Conservation (phyloP, 805 yeast genomes). For the Schizosaccharomyces osmophilus region DNA sequence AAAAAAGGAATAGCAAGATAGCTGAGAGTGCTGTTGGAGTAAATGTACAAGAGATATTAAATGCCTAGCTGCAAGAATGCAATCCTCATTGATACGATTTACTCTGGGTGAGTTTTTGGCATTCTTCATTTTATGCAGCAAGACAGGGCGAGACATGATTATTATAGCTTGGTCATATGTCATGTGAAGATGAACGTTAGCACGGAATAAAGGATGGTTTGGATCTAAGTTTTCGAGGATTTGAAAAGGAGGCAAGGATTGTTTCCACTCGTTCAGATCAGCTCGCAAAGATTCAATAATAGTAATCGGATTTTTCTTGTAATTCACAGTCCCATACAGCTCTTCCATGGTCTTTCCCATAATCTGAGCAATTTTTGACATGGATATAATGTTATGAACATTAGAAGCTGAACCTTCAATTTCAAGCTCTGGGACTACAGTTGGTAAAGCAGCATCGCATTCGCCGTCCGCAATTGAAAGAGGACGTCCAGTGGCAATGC, state of each 20-base stretch:
- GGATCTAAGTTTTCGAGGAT: not conserved
- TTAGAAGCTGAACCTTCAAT: not conserved
- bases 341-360: not conserved
- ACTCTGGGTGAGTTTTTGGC: not conserved
- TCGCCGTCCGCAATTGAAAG: not conserved
- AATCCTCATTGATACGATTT: not conserved
- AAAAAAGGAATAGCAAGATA: not conserved
- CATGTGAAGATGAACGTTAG: conserved; percentile 2
- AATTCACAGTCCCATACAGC: not conserved
- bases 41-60: not conserved
- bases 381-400: not conserved
- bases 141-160: not conserved
- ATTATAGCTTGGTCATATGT: conserved; percentile 1
- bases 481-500: conserved; percentile 1
- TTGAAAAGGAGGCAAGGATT: not conserved
- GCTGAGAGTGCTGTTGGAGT: not conserved
- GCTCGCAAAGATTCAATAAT: not conserved
- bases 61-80: not conserved
- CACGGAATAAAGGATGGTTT: not conserved
- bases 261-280: not conserved
- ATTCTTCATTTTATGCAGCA: not conserved
- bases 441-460: conserved; percentile 1
- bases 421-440: not conserved
- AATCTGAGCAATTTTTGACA: not conserved
- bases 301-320: not conserved